A percentile compares a stretch with the other conserved stretches of the same genome.
Conservation (phyloP, 2,329 filamentous ascomycete genomes). For the Aspergillus tubingensis region DNA sequence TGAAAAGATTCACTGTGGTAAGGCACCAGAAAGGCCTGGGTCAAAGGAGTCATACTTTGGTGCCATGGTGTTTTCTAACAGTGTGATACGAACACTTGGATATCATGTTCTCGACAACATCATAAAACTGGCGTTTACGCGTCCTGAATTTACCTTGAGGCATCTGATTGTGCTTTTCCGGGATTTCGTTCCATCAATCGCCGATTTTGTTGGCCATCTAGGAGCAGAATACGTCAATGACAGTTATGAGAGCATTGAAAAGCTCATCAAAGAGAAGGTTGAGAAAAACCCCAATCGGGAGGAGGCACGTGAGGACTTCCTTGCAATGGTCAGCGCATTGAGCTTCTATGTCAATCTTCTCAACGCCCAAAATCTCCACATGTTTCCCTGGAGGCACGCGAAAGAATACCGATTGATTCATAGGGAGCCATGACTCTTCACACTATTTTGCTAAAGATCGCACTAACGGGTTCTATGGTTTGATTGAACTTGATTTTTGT, state of each 20-base stretch:
- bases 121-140: constrained; percentile 10
- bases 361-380: constrained; percentile 18
- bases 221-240: constrained; percentile 9
- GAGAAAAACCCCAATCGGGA: constrained; percentile 6
- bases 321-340: constrained; percentile 19
- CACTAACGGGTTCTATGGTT: no score
- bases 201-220: constrained; percentile 17
- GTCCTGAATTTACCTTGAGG: constrained; percentile 12
- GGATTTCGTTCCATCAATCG: constrained; percentile 5
- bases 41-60: constrained; percentile 17
- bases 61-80: constrained; percentile 16
- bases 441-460: no score
- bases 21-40: constrained; percentile 4
- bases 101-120: constrained; percentile 19
- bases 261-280: constrained; percentile 2
- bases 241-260: constrained; percentile 2
- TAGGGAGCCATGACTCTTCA: no score
- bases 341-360: constrained; percentile 17
- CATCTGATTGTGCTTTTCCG: constrained; percentile 16
- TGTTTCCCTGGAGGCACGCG: constrained; percentile 18
- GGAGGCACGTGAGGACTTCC: constrained; percentile 15
- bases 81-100: constrained; percentile 13
- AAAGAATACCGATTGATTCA: constrained; percentile 4
- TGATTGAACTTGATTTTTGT: no score
- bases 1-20: constrained; percentile 8